A percentile compares a stretch with the other conserved stretches of the same genome.
Evolutionary conservation across 768 basidiomycete species (phyloP).

Genomic region (Tylopilus sp.): DNA sequence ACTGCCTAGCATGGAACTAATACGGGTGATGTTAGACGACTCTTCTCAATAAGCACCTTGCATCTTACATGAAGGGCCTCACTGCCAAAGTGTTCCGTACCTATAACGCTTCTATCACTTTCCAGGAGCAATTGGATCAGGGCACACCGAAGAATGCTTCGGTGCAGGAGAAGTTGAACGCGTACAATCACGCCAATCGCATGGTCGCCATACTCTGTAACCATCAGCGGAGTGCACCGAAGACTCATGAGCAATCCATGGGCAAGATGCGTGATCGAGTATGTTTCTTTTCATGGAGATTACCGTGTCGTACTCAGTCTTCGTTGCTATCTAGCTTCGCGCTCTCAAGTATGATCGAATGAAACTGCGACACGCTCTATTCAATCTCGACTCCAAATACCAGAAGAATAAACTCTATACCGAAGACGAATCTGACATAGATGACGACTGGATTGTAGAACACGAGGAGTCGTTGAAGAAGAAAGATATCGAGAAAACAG

Average conservation of each 20-base stretch:
- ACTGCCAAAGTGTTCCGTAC: conserved; percentile 99
- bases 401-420: conserved; percentile 78
- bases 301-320: conserved; percentile 4
- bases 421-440: conserved; percentile 89
- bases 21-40: conserved; percentile 53
- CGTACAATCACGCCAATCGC: conserved; percentile 96
- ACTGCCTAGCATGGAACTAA: conserved; percentile 15
- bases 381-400: conserved; percentile 70
- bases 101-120: conserved; percentile 95
- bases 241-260: conserved; percentile 92
- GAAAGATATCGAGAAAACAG: conserved; percentile 83
- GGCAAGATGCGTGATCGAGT: conserved; percentile 93
- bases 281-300: conserved; percentile 19
- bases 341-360: conserved; percentile 94
- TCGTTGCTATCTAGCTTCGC: conserved; percentile 56
- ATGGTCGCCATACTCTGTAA: conserved; percentile 98
- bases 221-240: conserved; percentile 93
- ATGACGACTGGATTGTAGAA: conserved; percentile 83
- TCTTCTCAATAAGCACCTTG: conserved; percentile 87
- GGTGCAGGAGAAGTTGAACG: conserved; percentile 93
- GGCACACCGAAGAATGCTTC: conserved; percentile 65
- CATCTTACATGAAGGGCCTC: conserved; percentile 92
- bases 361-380: conserved; percentile 90
- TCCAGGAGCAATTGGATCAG: conserved; percentile 85
- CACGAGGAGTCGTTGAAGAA: conserved; percentile 76